phyloP scores from a whole-genome alignment of 1,284 basidiomycete genomes.

The Rhodotorula sp. region DNA sequence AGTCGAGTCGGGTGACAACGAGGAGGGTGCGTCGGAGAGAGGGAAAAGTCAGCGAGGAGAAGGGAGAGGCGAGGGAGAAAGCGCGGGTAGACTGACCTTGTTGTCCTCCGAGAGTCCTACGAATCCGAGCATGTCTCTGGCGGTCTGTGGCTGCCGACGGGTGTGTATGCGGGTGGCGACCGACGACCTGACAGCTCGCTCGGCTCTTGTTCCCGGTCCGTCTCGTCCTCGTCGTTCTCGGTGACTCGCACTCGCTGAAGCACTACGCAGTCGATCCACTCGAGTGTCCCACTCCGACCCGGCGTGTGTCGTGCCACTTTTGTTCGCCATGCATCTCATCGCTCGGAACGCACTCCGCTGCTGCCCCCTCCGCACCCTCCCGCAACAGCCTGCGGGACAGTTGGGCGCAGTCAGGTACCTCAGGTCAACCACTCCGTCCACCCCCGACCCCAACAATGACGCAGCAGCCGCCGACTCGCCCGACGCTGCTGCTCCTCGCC shows the following conservation, averaged over 20 bases:
- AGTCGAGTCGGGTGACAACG: too few species aligned
- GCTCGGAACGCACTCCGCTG: conserved; percentile 14
- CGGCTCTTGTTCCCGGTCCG: background rate
- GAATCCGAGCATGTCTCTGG: conserved; percentile 14
- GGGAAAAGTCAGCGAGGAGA: background rate
- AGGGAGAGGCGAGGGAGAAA: too few species aligned
- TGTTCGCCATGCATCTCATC: conserved; percentile 4
- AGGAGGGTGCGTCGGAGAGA: too few species aligned
- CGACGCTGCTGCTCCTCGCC: conserved; percentile 6
- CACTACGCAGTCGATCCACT: too few species aligned
- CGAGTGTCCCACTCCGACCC: too few species aligned
- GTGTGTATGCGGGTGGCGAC: background rate
- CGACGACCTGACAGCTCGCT: background rate
- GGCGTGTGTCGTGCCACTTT: background rate
- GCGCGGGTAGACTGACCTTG: conserved; percentile 30
- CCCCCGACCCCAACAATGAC: background rate
- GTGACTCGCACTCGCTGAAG: too few species aligned
- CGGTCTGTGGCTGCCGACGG: background rate
- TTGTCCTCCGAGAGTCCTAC: conserved; percentile 39
- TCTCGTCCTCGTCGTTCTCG: background rate
- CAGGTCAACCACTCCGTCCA: conserved; percentile 11
- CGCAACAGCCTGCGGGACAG: too few species aligned
- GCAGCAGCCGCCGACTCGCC: background rate
- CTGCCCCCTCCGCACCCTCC: background rate
- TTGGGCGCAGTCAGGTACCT: conserved; percentile 1